Evolutionary conservation across 148 eudicot genomes (phyloP).

Genomic region (Vaccinium vitisidaea): DNA sequence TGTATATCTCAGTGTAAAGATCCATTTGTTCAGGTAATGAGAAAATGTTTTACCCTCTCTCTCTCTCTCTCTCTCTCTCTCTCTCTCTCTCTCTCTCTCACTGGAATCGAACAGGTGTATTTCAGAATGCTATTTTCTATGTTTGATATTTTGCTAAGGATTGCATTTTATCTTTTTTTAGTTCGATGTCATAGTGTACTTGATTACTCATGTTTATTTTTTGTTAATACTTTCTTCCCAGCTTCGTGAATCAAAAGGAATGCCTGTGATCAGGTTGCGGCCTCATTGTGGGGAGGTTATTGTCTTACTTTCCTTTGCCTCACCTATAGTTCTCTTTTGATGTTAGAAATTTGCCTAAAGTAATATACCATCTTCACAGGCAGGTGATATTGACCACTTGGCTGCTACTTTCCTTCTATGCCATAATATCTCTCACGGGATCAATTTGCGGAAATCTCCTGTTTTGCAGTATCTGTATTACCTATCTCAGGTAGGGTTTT

Average conservation of each 20-base stretch:
- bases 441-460: conserved; percentile 72
- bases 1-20: too few species aligned
- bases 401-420: conserved; percentile 78
- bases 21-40: too few species aligned
- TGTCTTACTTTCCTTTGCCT: conserved; percentile 10
- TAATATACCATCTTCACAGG: conserved; percentile 34
- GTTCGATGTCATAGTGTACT: background rate
- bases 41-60: too few species aligned
- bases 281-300: conserved; percentile 87
- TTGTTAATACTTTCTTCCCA: conserved; percentile 20
- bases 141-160: background rate
- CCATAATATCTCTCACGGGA: conserved; percentile 81
- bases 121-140: background rate
- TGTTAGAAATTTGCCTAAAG: conserved; percentile 12
- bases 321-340: background rate
- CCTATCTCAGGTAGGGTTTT: conserved; percentile 65
- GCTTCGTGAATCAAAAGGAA: conserved; percentile 85
- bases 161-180: too few species aligned
- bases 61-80: too few species aligned
- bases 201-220: conserved; percentile 10
- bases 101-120: too few species aligned
- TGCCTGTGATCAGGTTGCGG: conserved; percentile 65
- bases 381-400: conserved; percentile 82
- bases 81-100: too few species aligned
- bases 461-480: conserved; percentile 80